Base-by-base conservation (phyloP, 2,329 filamentous ascomycete genomes). In the Phyllosticta paracitricarpa region DNA sequence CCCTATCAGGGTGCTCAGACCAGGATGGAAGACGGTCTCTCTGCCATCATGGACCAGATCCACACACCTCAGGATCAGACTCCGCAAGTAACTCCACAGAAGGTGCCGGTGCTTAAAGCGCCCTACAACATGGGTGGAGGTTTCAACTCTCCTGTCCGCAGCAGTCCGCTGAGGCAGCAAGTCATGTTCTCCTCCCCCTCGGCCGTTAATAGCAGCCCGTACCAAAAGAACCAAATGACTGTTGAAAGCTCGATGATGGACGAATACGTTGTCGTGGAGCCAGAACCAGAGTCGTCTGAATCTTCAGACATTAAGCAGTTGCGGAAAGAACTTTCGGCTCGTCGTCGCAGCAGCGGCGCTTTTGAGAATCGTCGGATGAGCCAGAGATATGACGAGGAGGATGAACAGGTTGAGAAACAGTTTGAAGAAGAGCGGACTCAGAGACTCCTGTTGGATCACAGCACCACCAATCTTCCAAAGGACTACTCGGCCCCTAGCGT, bases 11-110 rank as follows among this genome's bases (percentile, higher is more conserved):
- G 12, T 48, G 14, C n/a, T n/a, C 12, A 48, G n/a, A 68, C 71
- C 22, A 71, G 73, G 51, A 33, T 69, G 8, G 70, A 72, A 59
- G 40, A n/a, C 14, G 40, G 40, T 4, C 63, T 74, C 2, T 70
- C 70, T 2, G 62, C 69, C 25, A 63, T 74, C 14, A 62, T 73
- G 30, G 67, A 68, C 19, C 68, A 70, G 51, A 48, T 48, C 40
- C 40, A 48, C 3, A 48, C 40, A 7, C 40, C 40, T n/a, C 40
- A 48, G 40, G 68, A 70, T 3, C 68, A 70, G 25, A 73, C 69
- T 60, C 63, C 61, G 4, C 53, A 25, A n/a, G 55, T 35, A 2
- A 60, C 30, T 14, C 57, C 61, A 25, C 30, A 40, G 14, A 53
- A 54, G 33, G 33, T 52, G 8, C 56, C 54, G 9, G 56, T 55